A percentile compares a stretch with the other conserved stretches of the same genome.
Evolutionary conservation across 129 eudicot genomes (phyloP).

Genomic region (Tagetes erecta): DNA sequence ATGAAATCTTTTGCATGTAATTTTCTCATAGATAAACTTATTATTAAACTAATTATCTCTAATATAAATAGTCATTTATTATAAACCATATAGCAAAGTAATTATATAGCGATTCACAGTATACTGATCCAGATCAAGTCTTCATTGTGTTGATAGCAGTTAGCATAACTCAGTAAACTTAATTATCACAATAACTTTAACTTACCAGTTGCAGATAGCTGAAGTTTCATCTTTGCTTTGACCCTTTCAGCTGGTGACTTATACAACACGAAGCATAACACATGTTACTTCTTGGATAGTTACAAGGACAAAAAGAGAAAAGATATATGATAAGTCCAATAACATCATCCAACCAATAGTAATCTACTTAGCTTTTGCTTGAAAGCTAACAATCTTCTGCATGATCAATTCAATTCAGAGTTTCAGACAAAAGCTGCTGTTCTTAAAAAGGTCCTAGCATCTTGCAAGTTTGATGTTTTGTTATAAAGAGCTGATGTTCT

Average conservation of each 20-base stretch:
- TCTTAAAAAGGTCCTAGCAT: too few relatives aligned
- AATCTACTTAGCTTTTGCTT: background rate
- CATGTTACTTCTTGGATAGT: background rate
- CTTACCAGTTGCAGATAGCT: conserved; percentile 86
- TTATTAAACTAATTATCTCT: too few relatives aligned
- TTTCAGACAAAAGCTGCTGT: too few relatives aligned
- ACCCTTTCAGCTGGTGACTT: conserved; percentile 93
- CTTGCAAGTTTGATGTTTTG: too few relatives aligned
- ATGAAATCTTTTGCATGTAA: background rate
- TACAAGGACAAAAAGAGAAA: too few relatives aligned
- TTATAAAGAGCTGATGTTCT: too few relatives aligned
- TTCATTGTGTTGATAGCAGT: background rate
- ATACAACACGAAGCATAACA: conserved; percentile 10
- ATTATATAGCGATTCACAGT: background rate
- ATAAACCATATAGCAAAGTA: conserved; percentile 8
- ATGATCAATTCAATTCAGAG: too few relatives aligned
- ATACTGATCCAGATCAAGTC: background rate
- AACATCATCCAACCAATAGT: background rate
- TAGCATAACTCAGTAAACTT: conserved; percentile 3
- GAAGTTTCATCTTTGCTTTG: conserved; percentile 93
- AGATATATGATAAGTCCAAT: background rate
- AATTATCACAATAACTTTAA: background rate
- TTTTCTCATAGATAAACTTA: background rate
- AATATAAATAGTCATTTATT: background rate
- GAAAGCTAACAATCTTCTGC: background rate